These are phyloP conservation scores for Chlorella sorokiniana DNA, from an alignment of 139 green algal species.

Conservation along the genomic window DNA sequence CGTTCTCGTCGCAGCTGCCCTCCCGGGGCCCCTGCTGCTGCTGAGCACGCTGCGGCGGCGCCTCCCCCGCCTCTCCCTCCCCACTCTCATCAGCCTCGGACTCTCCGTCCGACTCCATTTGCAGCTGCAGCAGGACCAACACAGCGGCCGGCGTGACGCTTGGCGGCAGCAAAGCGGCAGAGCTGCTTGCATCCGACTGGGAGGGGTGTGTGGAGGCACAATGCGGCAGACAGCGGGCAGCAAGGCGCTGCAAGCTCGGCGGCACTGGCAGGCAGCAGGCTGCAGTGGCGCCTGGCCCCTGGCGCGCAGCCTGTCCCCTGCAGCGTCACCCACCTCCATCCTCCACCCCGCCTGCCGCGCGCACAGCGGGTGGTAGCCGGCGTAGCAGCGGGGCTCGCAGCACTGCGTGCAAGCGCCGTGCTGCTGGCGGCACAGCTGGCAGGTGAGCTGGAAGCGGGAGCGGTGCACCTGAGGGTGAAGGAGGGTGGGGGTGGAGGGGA, in stretches of 20 bases:
- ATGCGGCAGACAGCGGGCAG: too few species aligned
- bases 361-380: constrained; percentile 82
- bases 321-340: constrained; percentile 23
- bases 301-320: not conserved
- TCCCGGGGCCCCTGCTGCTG: not conserved
- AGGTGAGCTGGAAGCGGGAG: constrained; percentile 18
- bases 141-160: too few species aligned
- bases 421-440: constrained; percentile 66
- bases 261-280: too few species aligned
- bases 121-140: not conserved
- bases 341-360: constrained; percentile 54
- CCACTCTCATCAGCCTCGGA: constrained; percentile 40
- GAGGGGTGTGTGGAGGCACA: too few species aligned
- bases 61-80: not conserved
- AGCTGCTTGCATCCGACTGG: too few species aligned
- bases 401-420: constrained; percentile 86
- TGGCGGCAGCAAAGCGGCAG: not conserved
- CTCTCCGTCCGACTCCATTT: constrained; percentile 23
- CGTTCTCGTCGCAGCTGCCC: constrained; percentile 37
- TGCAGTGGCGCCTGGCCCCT: too few species aligned
- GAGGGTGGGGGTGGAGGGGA: too few species aligned
- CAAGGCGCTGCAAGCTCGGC: too few species aligned
- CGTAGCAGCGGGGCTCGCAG: constrained; percentile 59
- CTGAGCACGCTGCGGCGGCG: constrained; percentile 11
- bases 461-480: constrained; percentile 15